Evolutionary conservation across 192 early-diverging fungal species (phyloP), one percentile per base, ranked within the genome.

Genomic region (Backusella luteola): DNA sequence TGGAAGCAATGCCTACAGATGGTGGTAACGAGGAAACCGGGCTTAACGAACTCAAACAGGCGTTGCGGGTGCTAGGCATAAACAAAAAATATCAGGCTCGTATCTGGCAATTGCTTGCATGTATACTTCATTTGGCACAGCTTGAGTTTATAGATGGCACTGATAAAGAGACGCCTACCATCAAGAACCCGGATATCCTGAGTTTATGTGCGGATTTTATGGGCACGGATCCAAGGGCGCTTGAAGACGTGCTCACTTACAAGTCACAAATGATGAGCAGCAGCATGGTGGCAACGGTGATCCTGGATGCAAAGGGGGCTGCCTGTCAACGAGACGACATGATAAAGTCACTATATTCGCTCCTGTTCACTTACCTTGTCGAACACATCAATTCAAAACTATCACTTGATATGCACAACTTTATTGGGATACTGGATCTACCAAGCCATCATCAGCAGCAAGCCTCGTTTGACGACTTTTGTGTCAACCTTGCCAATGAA

Each of bases 61-160:
- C 96, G 12, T 87, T 99, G 86, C 94, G 94, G 76, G 86, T 93
- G 12, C 74, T 99, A 11, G 95, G 97, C 11, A 90, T 99, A 26
- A 89, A 89, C 39, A 90, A 88, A 76, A 92, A 91, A 80, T 89
- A 93, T 77, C 92, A 93, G 66, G 91, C 89, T 36, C 93, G 95
- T 74, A 93, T 97, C 66, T 95, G 96, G 79, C 89, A 94, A 42
- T 85, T 93, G 42, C 80, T 99, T 49, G 91, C 96, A 0, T 90
- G 93, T 21, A 93, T 99, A 72, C 84, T 99, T 42, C 90, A 93
- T 73, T 85, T 99, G 15, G 94, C 95, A 32, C 96, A 97, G 76
- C 79, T 99, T 72, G 88, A 93, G 67, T 98, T 97, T 78, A 79
- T 84, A 46, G 88, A 94, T 67, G 87, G 88, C 34, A 89, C 89